phyloP scores from a whole-genome alignment of 345 rosid species.

The Hibiscus mutabilis region DNA sequence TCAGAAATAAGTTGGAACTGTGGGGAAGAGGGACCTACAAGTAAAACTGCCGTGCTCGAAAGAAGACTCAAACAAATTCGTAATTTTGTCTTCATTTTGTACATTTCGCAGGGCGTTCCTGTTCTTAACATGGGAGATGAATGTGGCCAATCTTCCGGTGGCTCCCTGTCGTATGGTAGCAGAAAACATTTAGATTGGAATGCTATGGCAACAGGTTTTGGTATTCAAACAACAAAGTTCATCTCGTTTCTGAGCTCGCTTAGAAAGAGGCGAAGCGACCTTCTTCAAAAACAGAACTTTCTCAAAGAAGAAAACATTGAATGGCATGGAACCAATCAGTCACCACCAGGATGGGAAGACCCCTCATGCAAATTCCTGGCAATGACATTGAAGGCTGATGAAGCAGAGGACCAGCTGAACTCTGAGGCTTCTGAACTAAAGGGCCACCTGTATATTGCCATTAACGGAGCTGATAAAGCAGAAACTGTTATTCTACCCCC shows the following conservation, averaged over 20 bases:
- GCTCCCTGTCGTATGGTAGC: slow-evolving; percentile 46
- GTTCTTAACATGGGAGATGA: slow-evolving; percentile 96
- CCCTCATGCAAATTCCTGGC: slow-evolving; percentile 61
- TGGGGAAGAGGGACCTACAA: slow-evolving; percentile 91
- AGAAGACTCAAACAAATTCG: slow-evolving; percentile 81
- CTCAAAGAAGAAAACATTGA: slow-evolving; percentile 63
- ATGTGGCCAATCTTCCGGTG: slow-evolving; percentile 75
- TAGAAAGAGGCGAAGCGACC: slow-evolving; percentile 57
- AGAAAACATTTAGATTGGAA: slow-evolving; percentile 68
- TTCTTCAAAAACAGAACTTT: slow-evolving; percentile 55
- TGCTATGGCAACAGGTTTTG: slow-evolving; percentile 52
- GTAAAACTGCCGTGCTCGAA: slow-evolving; percentile 56
- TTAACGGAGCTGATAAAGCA: slow-evolving; percentile 43
- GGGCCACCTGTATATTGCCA: slow-evolving; percentile 59
- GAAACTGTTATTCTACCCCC: slow-evolving; percentile 52
- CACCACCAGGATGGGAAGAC: slow-evolving; percentile 77
- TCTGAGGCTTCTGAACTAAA: slow-evolving; percentile 26
- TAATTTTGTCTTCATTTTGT: slow-evolving; percentile 66
- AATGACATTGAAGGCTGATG: slow-evolving; percentile 53
- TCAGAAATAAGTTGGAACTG: slow-evolving; percentile 92
- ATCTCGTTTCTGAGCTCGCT: slow-evolving; percentile 64
- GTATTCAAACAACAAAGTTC: slow-evolving; percentile 56
- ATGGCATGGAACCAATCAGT: slow-evolving; percentile 66
- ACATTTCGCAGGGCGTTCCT: slow-evolving; percentile 72
- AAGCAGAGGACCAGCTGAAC: slow-evolving; percentile 21